Evolutionary conservation across 306 rosid genomes (phyloP), one percentile per base, ranked within the genome.

Genomic region (Cucurbita ficifolia): DNA sequence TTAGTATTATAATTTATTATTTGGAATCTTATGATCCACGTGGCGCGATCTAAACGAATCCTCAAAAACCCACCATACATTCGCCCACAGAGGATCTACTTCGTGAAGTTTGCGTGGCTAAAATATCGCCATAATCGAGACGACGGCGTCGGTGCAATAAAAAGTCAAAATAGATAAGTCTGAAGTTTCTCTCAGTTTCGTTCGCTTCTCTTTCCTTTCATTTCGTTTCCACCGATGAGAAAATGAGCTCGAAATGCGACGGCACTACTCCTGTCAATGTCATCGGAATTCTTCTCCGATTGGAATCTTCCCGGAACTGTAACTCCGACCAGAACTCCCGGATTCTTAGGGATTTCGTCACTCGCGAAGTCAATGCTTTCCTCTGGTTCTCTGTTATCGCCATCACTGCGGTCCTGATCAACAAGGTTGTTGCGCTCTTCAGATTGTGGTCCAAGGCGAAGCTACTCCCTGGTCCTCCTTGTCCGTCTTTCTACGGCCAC

Each of bases 341-440:
- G 10, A 71, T 85, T 42, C 48, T 92, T 43, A 76, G 53, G 11
- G 96, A 92, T 79, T 69, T 86, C 2, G 88, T 81, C 10, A 48
- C 78, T n/a, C 53, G 90, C 36, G 97, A 92, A 33, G 40, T 89
- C 92, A 92, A 89, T 64, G 97, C 92, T 0, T 86, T 89, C 67
- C 83, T 88, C 0, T 92, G 97, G 97, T 9, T 86, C 22, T 75
- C 75, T 33, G 87, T 89, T 51, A 17, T 89, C 70, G 49, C 77
- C 5, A 54, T 84, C 83, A 89, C 91, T 3, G 61, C 76, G 33
- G 75, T 92, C 35, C 58, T 85, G 81, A 69, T 88, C 74, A 36
- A 24, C 7, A 84, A 81, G 51, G 61, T 92, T 29, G 35, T 77
- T 48, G 73, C 13, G 16, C 33, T 89, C 29, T 80, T 82, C 49